Evolutionary conservation across 2,329 filamentous ascomycete species (phyloP).

Genomic region (Falciphora oryzae): DNA sequence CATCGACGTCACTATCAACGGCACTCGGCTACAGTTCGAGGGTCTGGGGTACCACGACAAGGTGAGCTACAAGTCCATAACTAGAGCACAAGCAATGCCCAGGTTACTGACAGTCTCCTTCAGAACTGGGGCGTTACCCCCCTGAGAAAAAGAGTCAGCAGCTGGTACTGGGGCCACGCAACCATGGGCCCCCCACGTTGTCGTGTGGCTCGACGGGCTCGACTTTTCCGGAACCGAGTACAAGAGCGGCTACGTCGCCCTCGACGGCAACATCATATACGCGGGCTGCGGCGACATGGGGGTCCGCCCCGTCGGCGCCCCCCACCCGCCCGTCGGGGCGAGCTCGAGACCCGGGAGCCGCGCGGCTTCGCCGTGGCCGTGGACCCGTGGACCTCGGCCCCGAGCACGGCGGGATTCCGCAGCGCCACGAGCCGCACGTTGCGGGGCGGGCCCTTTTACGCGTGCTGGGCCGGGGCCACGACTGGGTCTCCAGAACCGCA

Average conservation of each 20-base stretch:
- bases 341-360: conserved; percentile 2
- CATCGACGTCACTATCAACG: conserved; percentile 28
- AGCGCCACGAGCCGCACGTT: conserved; percentile 6
- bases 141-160: conserved; percentile 25
- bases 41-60: conserved; percentile 41
- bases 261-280: conserved; percentile 17
- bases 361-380: conserved; percentile 5
- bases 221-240: conserved; percentile 20
- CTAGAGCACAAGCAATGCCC: no score
- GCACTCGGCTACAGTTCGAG: conserved; percentile 25
- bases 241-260: conserved; percentile 23
- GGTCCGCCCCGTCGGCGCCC: conserved; percentile 10
- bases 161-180: conserved; percentile 41
- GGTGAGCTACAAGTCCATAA: no score
- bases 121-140: conserved; percentile 36
- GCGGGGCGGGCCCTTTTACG: background rate
- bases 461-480: background rate
- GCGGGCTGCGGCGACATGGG: background rate
- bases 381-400: background rate
- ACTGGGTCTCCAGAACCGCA: no score
- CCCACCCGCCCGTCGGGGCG: conserved; percentile 7
- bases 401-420: background rate
- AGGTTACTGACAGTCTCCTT: no score
- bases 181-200: conserved; percentile 33
- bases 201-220: conserved; percentile 37